Percentiles rank a stretch among this genome's conserved stretches.
phyloP scores from a whole-genome alignment of 345 rosid genomes.

The Aegle marmelos region DNA sequence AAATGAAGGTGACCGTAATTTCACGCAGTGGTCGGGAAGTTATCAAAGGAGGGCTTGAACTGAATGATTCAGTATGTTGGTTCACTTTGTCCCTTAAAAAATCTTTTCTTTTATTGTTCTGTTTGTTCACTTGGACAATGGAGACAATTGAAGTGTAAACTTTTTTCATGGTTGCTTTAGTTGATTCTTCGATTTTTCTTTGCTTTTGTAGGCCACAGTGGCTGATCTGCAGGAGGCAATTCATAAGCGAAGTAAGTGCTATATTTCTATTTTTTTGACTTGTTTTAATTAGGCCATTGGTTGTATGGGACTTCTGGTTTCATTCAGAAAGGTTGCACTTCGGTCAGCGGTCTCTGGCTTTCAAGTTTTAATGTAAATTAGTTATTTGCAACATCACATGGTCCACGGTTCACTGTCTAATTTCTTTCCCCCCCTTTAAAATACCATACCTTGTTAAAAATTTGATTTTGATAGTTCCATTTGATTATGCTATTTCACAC shows the following conservation, averaged over 20 bases:
- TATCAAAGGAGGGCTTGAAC: constrained; percentile 71
- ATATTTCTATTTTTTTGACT: neutral
- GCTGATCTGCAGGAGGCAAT: constrained; percentile 92
- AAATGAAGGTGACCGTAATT: constrained; percentile 79
- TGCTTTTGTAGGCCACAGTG: constrained; percentile 68
- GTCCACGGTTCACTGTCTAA: neutral
- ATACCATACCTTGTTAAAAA: neutral
- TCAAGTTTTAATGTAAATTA: neutral
- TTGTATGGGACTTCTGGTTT: neutral
- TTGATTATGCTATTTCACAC: neutral
- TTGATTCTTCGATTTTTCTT: neutral
- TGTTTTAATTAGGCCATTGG: neutral
- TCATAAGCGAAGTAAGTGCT: constrained; percentile 65
- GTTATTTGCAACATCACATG: neutral
- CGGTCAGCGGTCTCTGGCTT: neutral
- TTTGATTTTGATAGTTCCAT: neutral
- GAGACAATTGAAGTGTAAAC: neutral
- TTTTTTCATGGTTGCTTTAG: neutral
- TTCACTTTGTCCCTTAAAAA: neutral
- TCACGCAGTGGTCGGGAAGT: constrained; percentile 88
- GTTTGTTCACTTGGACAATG: constrained; percentile 16
- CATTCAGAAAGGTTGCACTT: neutral
- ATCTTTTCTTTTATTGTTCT: neutral
- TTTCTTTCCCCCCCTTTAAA: neutral
- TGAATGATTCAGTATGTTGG: constrained; percentile 60